Base-by-base conservation (phyloP, 2,329 filamentous ascomycete genomes). In the Didymellaceae sp. region DNA sequence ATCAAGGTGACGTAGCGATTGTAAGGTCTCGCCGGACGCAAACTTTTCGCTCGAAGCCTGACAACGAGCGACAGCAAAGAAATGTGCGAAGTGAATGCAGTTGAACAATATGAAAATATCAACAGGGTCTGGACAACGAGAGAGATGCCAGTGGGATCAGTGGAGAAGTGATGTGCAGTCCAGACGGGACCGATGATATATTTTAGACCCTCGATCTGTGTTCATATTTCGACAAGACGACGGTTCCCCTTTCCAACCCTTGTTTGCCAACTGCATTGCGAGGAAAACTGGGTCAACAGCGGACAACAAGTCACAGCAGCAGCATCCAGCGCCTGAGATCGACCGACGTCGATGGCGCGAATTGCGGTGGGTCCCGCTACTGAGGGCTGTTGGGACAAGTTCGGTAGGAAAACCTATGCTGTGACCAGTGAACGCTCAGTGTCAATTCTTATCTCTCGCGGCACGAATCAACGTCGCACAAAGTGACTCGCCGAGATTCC, bases 241-340 rank as follows among this genome's bases (percentile, higher is more conserved):
- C 24, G 41, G 35, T 24, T 25, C 16, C 18, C 33, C 39, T 33
- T 25, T 43, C 32, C 38, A 21, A 18, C 39, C 45, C 39, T 50
- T 44, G 46, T 44, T n/a, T 30, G 34, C 40, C 47, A 50, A 41
- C n/a, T 35, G 41, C 13, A 45, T 45, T 45, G 40, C 45, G 22
- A 32, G 38, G 42, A 58, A 56, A 55, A 52, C 41, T 58, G 55
- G 55, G 55, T 45, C 55, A 26, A 40, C 17, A 30, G 51, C 34
- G 31, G 30, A 34, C 42, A 54, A 28, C 52, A 54, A 56, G 54
- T 54, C 34, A 47, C 45, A 17, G 30, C 45, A 42, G 45, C 25
- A 37, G 31, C 20, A 44, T n/a, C n/a, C 42, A 35, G 21, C 40
- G 4, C 31, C 37, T 39, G 41, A 35, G 41, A 45, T 41, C 47